A percentile compares a stretch with the other conserved stretches of the same genome.
phyloP scores from a whole-genome alignment of 2,329 filamentous ascomycete genomes.

The Chrysoporthe cubensis region DNA sequence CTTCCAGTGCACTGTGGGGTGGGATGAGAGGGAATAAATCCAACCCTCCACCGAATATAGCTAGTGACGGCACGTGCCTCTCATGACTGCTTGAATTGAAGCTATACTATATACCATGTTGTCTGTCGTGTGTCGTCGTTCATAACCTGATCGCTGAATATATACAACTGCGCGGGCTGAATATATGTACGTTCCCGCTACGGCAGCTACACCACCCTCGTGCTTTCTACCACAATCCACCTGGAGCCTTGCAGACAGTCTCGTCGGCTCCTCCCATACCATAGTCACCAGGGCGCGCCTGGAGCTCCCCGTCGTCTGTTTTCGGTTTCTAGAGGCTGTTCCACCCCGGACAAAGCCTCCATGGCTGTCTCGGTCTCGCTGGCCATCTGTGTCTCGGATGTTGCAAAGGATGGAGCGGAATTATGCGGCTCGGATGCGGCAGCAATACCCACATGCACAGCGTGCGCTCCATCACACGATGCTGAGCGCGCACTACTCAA shows the following conservation, averaged over 20 bases:
- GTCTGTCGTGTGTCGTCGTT: not conserved
- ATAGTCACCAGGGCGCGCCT: not conserved
- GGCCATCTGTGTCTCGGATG: not conserved
- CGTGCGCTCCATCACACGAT: not conserved
- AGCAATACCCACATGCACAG: not conserved
- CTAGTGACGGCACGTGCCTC: too few relatives aligned
- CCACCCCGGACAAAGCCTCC: not conserved
- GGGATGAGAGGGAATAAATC: too few relatives aligned
- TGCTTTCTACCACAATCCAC: not conserved
- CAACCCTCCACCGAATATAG: not conserved
- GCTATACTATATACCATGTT: not conserved
- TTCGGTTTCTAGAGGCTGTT: not conserved
- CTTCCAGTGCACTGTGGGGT: too few relatives aligned
- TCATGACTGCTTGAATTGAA: not conserved
- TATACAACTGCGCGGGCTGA: not conserved
- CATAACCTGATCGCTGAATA: not conserved
- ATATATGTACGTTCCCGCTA: not conserved
- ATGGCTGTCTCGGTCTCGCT: not conserved
- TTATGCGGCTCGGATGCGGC: not conserved
- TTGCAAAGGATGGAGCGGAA: not conserved
- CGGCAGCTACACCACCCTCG: not conserved
- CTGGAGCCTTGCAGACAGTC: not conserved
- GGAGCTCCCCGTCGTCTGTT: not conserved
- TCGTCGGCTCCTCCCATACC: not conserved
- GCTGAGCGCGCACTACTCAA: not conserved